Percentiles rank a stretch among this genome's conserved stretches.
Evolutionary conservation across 805 yeast species (phyloP).

Genomic region (Yarrowia bubula): DNA sequence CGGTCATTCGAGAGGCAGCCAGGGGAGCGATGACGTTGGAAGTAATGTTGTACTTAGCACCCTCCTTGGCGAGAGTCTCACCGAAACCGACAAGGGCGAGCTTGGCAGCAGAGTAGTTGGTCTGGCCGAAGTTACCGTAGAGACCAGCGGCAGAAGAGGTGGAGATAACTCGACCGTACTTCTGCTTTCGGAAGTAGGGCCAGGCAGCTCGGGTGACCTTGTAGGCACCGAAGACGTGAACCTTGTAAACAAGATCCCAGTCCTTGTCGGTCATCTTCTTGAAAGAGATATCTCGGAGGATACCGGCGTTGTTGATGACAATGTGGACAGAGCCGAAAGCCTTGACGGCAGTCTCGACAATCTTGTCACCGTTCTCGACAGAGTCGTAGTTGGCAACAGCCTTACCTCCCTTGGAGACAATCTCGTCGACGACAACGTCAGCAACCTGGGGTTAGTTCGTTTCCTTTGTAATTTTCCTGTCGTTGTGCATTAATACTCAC

Average conservation of each 20-base stretch:
- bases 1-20: slow-evolving; percentile 96
- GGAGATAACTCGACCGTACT: slow-evolving; percentile 83
- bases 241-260: slow-evolving; percentile 75
- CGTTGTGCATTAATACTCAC: neutral
- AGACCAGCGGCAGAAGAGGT: slow-evolving; percentile 98
- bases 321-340: slow-evolving; percentile 86
- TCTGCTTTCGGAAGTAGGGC: slow-evolving; percentile 82
- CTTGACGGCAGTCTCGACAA: slow-evolving; percentile 80
- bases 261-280: slow-evolving; percentile 81
- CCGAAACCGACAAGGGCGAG: slow-evolving; percentile 86
- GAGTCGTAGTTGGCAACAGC: slow-evolving; percentile 96
- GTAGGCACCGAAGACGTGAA: slow-evolving; percentile 87
- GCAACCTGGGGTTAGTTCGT: slow-evolving; percentile 62
- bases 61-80: slow-evolving; percentile 94
- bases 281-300: slow-evolving; percentile 81
- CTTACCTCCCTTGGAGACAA: slow-evolving; percentile 66
- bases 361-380: slow-evolving; percentile 78
- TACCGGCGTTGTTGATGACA: slow-evolving; percentile 92
- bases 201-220: slow-evolving; percentile 85
- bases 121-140: slow-evolving; percentile 95
- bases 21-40: slow-evolving; percentile 90
- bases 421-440: slow-evolving; percentile 84
- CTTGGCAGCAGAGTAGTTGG: slow-evolving; percentile 93
- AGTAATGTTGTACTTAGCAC: slow-evolving; percentile 74
- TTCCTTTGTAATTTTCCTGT: neutral